phyloP scores from a whole-genome alignment of 805 yeast species.

The Schizosaccharomyces osmophilus region DNA sequence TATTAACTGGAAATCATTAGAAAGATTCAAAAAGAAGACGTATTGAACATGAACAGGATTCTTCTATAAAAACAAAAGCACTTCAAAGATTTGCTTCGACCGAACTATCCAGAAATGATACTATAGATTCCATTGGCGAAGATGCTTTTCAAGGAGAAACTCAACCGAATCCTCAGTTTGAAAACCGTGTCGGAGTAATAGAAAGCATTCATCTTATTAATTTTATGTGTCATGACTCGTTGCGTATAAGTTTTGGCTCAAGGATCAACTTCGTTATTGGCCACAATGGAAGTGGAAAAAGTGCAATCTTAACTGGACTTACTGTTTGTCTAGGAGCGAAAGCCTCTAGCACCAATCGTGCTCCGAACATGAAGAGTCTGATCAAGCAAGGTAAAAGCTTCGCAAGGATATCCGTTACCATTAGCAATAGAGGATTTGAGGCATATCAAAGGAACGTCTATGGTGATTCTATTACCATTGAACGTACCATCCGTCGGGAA shows the following conservation, averaged over 20 bases:
- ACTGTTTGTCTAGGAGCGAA: slow-evolving; percentile 74
- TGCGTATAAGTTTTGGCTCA: slow-evolving; percentile 54
- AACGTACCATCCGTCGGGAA: slow-evolving; percentile 34
- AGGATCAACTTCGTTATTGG: slow-evolving; percentile 77
- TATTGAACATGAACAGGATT: too few relatives aligned
- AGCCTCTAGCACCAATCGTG: slow-evolving; percentile 72
- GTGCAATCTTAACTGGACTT: slow-evolving; percentile 77
- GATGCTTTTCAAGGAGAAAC: too few relatives aligned
- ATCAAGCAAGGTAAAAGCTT: slow-evolving; percentile 45
- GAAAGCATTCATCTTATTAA: slow-evolving; percentile 37
- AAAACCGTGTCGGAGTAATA: slow-evolving; percentile 28
- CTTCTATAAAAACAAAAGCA: too few relatives aligned
- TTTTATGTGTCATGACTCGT: slow-evolving; percentile 77
- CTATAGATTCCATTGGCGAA: too few relatives aligned
- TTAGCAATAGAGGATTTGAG: slow-evolving; percentile 41
- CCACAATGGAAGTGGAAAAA: slow-evolving; percentile 90
- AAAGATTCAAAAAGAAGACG: too few relatives aligned
- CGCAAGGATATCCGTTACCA: slow-evolving; percentile 40
- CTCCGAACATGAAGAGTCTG: slow-evolving; percentile 38
- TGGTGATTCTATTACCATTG: slow-evolving; percentile 48
- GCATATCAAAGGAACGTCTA: slow-evolving; percentile 38
- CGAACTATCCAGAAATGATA: too few relatives aligned
- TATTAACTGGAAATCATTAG: too few relatives aligned
- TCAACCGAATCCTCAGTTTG: neutral
- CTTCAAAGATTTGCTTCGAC: neutral